phyloP scores from a whole-genome alignment of 1,284 basidiomycete genomes.

The Heimioporus punctisporus region DNA sequence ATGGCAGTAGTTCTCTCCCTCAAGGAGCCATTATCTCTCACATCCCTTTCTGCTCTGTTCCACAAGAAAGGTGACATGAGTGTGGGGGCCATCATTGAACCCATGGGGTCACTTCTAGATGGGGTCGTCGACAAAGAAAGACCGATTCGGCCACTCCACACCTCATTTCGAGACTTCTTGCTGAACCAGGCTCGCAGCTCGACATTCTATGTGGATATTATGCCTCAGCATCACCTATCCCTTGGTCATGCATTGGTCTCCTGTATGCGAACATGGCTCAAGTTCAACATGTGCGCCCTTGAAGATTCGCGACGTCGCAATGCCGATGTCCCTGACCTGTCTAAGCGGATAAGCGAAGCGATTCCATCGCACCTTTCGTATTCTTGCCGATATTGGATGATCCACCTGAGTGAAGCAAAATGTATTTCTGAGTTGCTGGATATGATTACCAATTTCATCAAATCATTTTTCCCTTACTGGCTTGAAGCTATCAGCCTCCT shows the following conservation, averaged over 20 bases:
- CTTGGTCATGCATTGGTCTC: neutral
- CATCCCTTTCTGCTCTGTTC: neutral
- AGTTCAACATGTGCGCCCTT: constrained; percentile 8
- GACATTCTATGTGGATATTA: neutral
- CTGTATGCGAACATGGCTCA: constrained; percentile 3
- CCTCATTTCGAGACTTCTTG: constrained; percentile 3
- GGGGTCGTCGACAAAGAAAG: neutral
- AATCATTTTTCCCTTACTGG: constrained; percentile 2
- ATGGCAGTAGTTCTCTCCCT: constrained; percentile 6
- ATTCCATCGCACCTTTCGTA: constrained; percentile 7
- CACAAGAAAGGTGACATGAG: neutral
- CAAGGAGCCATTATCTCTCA: constrained; percentile 2
- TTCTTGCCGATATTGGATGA: constrained; percentile 10
- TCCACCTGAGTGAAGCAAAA: neutral
- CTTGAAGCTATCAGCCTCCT: too few species aligned
- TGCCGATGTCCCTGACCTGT: neutral
- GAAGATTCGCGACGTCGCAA: neutral
- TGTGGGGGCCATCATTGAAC: neutral
- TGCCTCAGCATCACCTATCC: neutral
- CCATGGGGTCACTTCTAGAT: constrained; percentile 4
- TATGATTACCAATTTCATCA: constrained; percentile 1
- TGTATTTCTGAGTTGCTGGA: neutral
- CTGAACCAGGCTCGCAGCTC: constrained; percentile 3
- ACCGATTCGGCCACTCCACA: too few species aligned
- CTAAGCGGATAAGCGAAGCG: neutral